A percentile compares a stretch with the other conserved stretches of the same genome.
phyloP scores from a whole-genome alignment of 139 green algal genomes.

The Spirogloea muscicola region DNA sequence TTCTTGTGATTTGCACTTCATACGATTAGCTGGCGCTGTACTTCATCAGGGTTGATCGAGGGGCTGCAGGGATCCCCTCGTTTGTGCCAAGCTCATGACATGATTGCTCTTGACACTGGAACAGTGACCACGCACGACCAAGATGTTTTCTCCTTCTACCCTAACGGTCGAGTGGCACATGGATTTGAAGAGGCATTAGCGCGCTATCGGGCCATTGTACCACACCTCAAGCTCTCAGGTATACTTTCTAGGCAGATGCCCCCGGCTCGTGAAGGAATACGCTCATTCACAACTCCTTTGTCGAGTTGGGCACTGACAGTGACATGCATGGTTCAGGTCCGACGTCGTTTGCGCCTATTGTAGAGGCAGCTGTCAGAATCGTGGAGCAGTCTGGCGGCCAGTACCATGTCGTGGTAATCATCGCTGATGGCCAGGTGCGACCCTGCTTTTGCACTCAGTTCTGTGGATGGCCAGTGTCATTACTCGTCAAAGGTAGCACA shows the following conservation, averaged over 20 bases:
- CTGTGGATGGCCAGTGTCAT: no score
- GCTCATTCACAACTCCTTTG: no score
- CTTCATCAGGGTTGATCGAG: no score
- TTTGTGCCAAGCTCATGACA: no score
- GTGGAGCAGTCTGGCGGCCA: conserved; percentile 46
- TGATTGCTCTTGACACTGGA: no score
- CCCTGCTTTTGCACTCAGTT: neutral
- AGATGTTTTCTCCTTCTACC: conserved; percentile 13
- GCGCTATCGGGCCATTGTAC: conserved; percentile 5
- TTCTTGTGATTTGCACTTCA: no score
- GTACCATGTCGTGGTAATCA: conserved; percentile 48
- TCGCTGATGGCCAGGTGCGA: conserved; percentile 42
- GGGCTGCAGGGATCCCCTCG: no score
- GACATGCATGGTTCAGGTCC: conserved; percentile 53
- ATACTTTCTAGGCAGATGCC: no score
- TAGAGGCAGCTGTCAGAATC: conserved; percentile 58
- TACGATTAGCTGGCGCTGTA: no score
- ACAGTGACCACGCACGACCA: neutral
- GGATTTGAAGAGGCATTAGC: conserved; percentile 6
- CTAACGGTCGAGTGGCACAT: neutral
- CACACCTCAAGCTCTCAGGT: conserved; percentile 13
- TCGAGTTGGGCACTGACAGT: no score
- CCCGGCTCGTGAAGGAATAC: no score
- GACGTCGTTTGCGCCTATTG: conserved; percentile 72
- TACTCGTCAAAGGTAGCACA: no score